Percentiles rank a stretch among this genome's conserved stretches.
Conservation (phyloP, 1,284 basidiomycete species). For the Mycena citricolor region DNA sequence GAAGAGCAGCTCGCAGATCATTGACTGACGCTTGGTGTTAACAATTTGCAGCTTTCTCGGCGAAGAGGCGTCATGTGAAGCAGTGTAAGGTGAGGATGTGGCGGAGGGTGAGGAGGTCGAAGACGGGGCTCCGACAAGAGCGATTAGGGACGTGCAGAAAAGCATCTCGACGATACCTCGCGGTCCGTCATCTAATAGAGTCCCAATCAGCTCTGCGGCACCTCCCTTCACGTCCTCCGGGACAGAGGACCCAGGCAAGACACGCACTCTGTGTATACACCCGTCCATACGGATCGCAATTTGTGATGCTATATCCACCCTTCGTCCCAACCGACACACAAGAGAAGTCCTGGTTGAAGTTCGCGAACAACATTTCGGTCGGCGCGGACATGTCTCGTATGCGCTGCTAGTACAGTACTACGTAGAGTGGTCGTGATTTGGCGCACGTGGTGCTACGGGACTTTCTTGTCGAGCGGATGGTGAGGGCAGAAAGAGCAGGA, state of each 20-base stretch:
- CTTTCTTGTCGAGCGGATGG: no score
- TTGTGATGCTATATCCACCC: conserved; percentile 95
- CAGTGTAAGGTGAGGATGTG: no score
- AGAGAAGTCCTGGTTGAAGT: conserved; percentile 89
- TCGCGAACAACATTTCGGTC: conserved; percentile 74
- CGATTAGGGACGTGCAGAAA: conserved; percentile 97
- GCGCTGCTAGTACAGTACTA: no score
- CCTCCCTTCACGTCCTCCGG: neutral
- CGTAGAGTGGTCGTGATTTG: no score
- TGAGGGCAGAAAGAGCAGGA: no score
- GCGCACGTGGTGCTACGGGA: no score
- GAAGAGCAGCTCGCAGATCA: conserved; percentile 98
- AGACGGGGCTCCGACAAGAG: conserved; percentile 93
- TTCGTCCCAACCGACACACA: conserved; percentile 88
- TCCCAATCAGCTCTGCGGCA: neutral
- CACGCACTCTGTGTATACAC: conserved; percentile 91
- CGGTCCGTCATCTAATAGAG: conserved; percentile 77
- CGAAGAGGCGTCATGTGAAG: no score
- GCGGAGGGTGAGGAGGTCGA: conserved; percentile 82
- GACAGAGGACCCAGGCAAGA: neutral
- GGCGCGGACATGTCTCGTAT: no score
- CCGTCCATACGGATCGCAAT: conserved; percentile 96
- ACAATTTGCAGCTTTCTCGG: conserved; percentile 95
- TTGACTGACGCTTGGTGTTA: conserved; percentile 94
- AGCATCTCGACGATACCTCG: conserved; percentile 98